Base-by-base conservation (phyloP, 1,139 yeast genomes). In the Meyerozyma sp. region DNA sequence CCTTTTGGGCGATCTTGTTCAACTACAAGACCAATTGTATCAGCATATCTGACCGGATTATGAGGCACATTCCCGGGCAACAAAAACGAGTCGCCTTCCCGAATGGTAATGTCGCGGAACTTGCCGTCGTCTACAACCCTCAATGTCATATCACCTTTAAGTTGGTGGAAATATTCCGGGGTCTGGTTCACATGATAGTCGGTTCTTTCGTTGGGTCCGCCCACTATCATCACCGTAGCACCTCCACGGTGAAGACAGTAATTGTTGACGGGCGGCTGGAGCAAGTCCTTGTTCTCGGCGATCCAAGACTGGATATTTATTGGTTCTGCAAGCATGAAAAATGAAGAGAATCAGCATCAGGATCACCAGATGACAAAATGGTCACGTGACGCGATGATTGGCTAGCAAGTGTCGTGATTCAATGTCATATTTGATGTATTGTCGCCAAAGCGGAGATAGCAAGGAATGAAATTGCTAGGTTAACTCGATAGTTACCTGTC, bases 111-210 rank as follows among this genome's bases (percentile, higher is more conserved):
- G 54, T 88, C 95, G 53, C 70, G 77, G 64, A 91, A 90, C 46
- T 74, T 75, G 0, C 90, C 94, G 9, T 80, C 83, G 53, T 90
- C 96, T 2, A 90, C 96, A 1, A 91, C 95, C 53, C 80, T 82
- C 49, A 91, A 72, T 27, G 87, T 77, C 95, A 91, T 90, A 29
- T 74, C 70, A 2, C 97, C 97, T 62, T 88, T 87, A 59, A 84
- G 77, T 71, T 85, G 94, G 62, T 85, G 83, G 62, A 91, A 91
- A 77, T 90, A 91, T 57, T 90, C 97, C 0, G 97, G 97, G 0
- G 97, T 91, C 55, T 88, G 95, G 58, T 91, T 91, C 43, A 91
- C 79, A 59, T 91, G 98, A 62, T 88, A 91, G 59, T 91, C 97
- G 0, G 96, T 89, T 48, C 97, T 74, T 56, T 84, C 95, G 61